Conservation (phyloP, 768 basidiomycete species). For the Tulasnella sp. region DNA sequence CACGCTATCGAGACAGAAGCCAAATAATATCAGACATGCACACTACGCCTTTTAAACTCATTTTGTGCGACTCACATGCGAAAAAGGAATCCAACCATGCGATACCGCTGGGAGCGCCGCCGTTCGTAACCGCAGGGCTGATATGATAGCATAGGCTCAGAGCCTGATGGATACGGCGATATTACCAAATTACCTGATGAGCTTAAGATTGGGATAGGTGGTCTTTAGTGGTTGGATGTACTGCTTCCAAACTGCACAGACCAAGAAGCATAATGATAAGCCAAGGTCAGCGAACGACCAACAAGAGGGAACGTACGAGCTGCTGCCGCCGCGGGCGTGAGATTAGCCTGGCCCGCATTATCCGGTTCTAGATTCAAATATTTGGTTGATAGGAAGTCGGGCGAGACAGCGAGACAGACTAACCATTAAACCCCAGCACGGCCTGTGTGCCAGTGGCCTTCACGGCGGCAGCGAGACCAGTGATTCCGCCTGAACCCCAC, state of each 20-base stretch:
- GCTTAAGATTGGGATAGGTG: background rate
- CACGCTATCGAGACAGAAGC: background rate
- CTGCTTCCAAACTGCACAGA: slow-evolving; percentile 8
- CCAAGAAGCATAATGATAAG: too few species aligned
- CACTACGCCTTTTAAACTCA: background rate
- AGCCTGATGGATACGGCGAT: too few species aligned
- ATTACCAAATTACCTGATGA: background rate
- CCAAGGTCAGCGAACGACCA: too few species aligned
- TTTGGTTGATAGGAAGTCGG: background rate
- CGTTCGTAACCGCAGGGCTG: slow-evolving; percentile 5
- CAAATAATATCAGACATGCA: too few species aligned
- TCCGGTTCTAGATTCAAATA: too few species aligned
- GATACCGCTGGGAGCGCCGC: background rate
- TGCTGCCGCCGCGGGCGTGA: slow-evolving; percentile 1
- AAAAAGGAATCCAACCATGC: slow-evolving; percentile 10
- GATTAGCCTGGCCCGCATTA: background rate
- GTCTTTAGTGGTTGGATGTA: slow-evolving; percentile 12
- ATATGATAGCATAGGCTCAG: background rate
- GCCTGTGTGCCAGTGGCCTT: background rate
- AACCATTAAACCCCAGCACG: slow-evolving; percentile 15
- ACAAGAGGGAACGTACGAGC: background rate
- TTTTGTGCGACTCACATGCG: background rate
- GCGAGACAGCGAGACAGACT: background rate
- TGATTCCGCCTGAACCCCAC: slow-evolving; percentile 12
- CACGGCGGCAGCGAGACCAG: background rate